Evolutionary conservation across 169 alveolate species (phyloP).

Genomic region (Eimeria tenella): DNA sequence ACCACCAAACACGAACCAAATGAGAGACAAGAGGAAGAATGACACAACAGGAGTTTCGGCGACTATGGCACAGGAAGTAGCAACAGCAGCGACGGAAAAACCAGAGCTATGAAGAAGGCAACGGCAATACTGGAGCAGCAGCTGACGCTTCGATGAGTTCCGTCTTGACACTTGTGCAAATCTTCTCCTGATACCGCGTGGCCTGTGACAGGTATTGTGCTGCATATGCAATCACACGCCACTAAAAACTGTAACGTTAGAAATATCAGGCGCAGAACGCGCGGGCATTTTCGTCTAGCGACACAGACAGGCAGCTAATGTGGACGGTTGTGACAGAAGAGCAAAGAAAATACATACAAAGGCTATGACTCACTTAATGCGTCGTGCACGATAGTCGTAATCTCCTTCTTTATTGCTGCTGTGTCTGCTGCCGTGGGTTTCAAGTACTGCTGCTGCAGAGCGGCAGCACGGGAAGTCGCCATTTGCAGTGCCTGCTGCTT

Average conservation of each 20-base stretch:
- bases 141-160: slow-evolving; percentile 70
- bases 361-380: background rate
- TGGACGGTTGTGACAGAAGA: background rate
- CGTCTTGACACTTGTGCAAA: slow-evolving; percentile 32
- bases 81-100: background rate
- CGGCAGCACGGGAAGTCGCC: slow-evolving; percentile 41
- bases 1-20: background rate
- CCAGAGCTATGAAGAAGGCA: background rate
- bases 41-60: background rate
- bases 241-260: background rate
- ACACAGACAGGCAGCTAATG: background rate
- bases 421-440: slow-evolving; percentile 47
- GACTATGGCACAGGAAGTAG: background rate
- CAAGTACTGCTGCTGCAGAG: slow-evolving; percentile 3
- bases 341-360: background rate
- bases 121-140: slow-evolving; percentile 16
- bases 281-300: background rate
- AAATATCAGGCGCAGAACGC: background rate
- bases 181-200: slow-evolving; percentile 52
- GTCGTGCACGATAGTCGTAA: background rate
- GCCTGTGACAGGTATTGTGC: slow-evolving; percentile 74
- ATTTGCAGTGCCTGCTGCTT: slow-evolving; percentile 84
- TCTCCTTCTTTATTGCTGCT: background rate
- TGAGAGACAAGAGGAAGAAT: slow-evolving; percentile 17
- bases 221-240: background rate